Evolutionary conservation across 2,329 filamentous ascomycete genomes (phyloP).

Genomic region (Geosmithia putterillii): DNA sequence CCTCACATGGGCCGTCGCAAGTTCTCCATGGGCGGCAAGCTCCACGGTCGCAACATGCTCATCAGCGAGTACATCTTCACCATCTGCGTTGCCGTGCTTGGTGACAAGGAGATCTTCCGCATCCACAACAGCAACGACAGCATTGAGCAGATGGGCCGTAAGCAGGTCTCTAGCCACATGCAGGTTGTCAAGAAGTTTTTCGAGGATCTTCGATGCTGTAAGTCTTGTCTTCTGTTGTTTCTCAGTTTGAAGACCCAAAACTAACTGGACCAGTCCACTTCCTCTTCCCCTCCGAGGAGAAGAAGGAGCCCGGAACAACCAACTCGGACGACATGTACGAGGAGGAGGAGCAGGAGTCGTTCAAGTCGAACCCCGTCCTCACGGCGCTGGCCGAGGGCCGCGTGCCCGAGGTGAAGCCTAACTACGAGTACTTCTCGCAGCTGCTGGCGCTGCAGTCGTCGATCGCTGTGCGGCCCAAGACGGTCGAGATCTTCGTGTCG

Average conservation of each 20-base stretch:
- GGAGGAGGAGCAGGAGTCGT: constrained; percentile 34
- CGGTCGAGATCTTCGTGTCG: constrained; percentile 47
- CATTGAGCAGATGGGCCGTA: constrained; percentile 38
- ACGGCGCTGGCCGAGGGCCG: constrained; percentile 45
- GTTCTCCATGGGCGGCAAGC: constrained; percentile 50
- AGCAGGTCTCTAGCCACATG: constrained; percentile 60
- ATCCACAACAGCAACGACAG: constrained; percentile 30
- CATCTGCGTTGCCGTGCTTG: constrained; percentile 23
- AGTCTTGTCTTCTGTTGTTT: constrained; percentile 22
- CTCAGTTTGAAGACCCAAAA: background rate
- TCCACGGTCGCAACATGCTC: constrained; percentile 57
- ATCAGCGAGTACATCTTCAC: constrained; percentile 54
- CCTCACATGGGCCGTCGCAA: constrained; percentile 56
- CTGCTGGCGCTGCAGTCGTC: constrained; percentile 40
- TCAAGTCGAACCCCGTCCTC: constrained; percentile 54
- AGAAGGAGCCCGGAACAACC: constrained; percentile 46
- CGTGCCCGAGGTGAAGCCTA: constrained; percentile 45
- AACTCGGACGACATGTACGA: constrained; percentile 43
- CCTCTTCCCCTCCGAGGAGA: constrained; percentile 43
- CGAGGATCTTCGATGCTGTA: constrained; percentile 49
- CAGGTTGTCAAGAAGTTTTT: constrained; percentile 60
- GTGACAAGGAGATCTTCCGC: constrained; percentile 28
- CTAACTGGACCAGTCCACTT: constrained; percentile 45
- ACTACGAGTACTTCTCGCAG: constrained; percentile 49
- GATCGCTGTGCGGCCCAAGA: constrained; percentile 42